phyloP scores from a whole-genome alignment of 164 flowering plant genomes.

The Protea cynaroides region DNA sequence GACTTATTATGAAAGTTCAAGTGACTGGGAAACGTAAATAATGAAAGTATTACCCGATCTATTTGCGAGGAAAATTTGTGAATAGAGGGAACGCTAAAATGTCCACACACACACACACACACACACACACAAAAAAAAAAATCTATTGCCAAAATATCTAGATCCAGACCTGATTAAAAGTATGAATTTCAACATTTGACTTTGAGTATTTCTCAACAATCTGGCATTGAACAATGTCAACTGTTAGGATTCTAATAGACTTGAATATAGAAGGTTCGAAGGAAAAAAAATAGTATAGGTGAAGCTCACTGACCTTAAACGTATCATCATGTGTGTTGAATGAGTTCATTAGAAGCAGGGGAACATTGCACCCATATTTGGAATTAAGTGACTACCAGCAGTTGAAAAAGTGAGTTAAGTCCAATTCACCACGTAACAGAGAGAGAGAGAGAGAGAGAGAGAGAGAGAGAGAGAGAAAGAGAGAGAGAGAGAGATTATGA shows the following conservation, averaged over 20 bases:
- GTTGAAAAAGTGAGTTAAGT: constrained; percentile 7
- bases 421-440: constrained; percentile 3
- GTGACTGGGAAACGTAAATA: too few species aligned
- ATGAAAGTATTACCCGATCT: too few species aligned
- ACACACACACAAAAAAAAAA: too few species aligned
- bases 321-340: constrained; percentile 94
- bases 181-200: constrained; percentile 79
- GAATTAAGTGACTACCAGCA: constrained; percentile 59
- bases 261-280: not conserved
- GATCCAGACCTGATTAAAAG: constrained; percentile 80
- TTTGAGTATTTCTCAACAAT: constrained; percentile 81
- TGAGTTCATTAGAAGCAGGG: constrained; percentile 91
- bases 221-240: constrained; percentile 30
- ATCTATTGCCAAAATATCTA: not conserved
- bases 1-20: too few species aligned
- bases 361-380: constrained; percentile 91
- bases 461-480: too few species aligned
- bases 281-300: not conserved
- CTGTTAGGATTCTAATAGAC: not conserved
- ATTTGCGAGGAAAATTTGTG: too few species aligned
- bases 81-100: constrained; percentile 1
- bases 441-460: too few species aligned
- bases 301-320: constrained; percentile 42
- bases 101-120: too few species aligned
- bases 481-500: not conserved